Evolutionary conservation across 768 basidiomycete genomes (phyloP).

Genomic region (Collybia sordida): DNA sequence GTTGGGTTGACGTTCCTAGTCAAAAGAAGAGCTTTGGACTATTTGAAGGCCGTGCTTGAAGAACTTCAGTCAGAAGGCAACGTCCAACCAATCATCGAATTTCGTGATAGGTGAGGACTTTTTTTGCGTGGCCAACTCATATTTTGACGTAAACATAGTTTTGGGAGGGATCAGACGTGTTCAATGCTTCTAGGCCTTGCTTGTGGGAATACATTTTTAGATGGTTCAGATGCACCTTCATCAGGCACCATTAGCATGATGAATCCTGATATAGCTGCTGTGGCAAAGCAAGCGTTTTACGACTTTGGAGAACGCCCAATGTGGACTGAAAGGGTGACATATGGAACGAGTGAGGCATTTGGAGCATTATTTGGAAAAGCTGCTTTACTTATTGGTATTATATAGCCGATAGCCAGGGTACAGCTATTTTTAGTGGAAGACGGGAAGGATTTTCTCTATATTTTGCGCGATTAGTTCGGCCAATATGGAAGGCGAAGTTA

Average conservation of each 20-base stretch:
- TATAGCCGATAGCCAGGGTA: conserved; percentile 66
- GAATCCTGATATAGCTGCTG: conserved; percentile 60
- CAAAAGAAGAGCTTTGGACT: conserved; percentile 84
- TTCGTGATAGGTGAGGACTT: conserved; percentile 71
- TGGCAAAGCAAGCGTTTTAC: conserved; percentile 85
- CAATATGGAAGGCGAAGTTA: conserved; percentile 85
- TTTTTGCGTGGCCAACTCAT: too few species aligned
- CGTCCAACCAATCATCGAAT: conserved; percentile 77
- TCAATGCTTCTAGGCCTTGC: conserved; percentile 89
- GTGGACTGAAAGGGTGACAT: conserved; percentile 76
- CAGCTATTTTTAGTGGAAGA: conserved; percentile 80
- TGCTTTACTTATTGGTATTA: conserved; percentile 1
- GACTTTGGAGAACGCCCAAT: conserved; percentile 83
- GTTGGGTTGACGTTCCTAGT: conserved; percentile 79
- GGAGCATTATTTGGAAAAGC: background rate
- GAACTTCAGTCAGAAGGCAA: conserved; percentile 75
- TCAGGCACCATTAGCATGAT: conserved; percentile 49
- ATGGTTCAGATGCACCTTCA: conserved; percentile 47
- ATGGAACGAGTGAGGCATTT: conserved; percentile 60
- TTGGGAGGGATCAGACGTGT: conserved; percentile 89
- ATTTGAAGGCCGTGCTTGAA: conserved; percentile 79
- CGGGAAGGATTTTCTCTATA: conserved; percentile 88
- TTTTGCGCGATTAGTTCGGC: conserved; percentile 80
- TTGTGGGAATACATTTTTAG: conserved; percentile 79
- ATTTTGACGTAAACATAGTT: conserved; percentile 44